Evolutionary conservation across 305 asterid genomes (phyloP).

Genomic region (Nicotiana rustica): DNA sequence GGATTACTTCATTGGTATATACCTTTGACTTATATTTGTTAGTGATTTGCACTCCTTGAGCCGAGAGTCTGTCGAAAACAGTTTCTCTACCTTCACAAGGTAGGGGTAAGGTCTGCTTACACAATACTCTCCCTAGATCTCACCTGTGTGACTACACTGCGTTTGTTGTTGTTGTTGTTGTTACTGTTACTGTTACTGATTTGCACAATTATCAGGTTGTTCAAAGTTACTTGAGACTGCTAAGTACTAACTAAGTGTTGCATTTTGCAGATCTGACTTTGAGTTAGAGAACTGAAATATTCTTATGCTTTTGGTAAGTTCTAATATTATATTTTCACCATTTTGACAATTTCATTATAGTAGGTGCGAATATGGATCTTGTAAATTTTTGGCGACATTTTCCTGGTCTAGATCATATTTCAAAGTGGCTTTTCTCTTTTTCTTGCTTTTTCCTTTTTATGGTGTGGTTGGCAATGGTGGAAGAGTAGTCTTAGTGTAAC

Average conservation of each 20-base stretch:
- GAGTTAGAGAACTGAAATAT: conserved; percentile 8
- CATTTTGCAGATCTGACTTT: conserved; percentile 18
- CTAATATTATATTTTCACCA: not conserved
- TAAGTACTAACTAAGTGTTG: not conserved
- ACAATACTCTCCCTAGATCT: too few relatives aligned
- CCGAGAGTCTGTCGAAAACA: too few relatives aligned
- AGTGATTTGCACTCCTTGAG: not conserved
- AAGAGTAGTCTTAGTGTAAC: too few relatives aligned
- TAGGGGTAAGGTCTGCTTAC: too few relatives aligned
- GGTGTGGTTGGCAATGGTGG: too few relatives aligned
- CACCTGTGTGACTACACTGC: too few relatives aligned
- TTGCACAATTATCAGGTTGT: not conserved
- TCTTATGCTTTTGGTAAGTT: conserved; percentile 27
- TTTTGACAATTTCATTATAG: not conserved
- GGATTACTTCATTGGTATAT: not conserved
- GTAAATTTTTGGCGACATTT: not conserved
- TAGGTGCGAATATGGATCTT: not conserved
- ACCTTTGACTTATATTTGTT: not conserved
- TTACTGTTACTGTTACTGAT: not conserved
- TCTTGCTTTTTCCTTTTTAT: not conserved
- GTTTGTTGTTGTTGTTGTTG: too few relatives aligned
- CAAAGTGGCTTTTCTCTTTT: not conserved
- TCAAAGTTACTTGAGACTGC: conserved; percentile 14
- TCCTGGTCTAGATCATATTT: not conserved
- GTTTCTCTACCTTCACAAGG: too few relatives aligned